A percentile compares a stretch with the other conserved stretches of the same genome.
Conservation (phyloP, 176 grass and related monocot genomes). For the Otatea glauca region DNA sequence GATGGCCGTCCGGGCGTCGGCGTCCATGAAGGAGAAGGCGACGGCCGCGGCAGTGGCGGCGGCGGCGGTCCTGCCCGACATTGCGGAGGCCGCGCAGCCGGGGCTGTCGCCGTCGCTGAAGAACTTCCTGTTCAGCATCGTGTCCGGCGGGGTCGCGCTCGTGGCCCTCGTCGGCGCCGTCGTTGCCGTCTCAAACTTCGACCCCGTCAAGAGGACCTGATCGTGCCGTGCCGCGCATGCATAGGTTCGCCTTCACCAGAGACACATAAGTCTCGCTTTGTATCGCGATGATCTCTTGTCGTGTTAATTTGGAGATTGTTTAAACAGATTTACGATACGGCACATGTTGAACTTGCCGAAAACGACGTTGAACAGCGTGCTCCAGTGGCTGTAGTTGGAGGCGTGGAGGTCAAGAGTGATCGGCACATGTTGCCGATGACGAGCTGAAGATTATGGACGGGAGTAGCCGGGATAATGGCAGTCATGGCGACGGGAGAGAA, state of each 20-base stretch:
- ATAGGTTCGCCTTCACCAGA: background rate
- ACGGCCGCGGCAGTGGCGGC: slow-evolving; percentile 48
- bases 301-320: slow-evolving; percentile 31
- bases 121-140: slow-evolving; percentile 78
- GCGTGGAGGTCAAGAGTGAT: background rate
- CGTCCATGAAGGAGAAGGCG: slow-evolving; percentile 54
- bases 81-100: slow-evolving; percentile 55
- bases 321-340: slow-evolving; percentile 26
- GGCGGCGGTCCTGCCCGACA: slow-evolving; percentile 53
- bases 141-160: slow-evolving; percentile 67
- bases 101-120: slow-evolving; percentile 64
- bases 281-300: slow-evolving; percentile 15
- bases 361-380: background rate
- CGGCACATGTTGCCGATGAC: background rate
- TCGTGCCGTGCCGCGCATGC: background rate
- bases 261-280: background rate
- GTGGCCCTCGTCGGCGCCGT: slow-evolving; percentile 59
- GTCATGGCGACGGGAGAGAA: no score
- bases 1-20: slow-evolving; percentile 52
- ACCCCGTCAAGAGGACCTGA: slow-evolving; percentile 68
- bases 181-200: slow-evolving; percentile 76
- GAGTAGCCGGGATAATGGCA: no score
- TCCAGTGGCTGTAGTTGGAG: background rate
- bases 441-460: no score
- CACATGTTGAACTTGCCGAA: background rate